Percentiles rank a stretch among this genome's conserved stretches.
phyloP scores from a whole-genome alignment of 495 filamentous ascomycete species.

The Aspergillus diversus region DNA sequence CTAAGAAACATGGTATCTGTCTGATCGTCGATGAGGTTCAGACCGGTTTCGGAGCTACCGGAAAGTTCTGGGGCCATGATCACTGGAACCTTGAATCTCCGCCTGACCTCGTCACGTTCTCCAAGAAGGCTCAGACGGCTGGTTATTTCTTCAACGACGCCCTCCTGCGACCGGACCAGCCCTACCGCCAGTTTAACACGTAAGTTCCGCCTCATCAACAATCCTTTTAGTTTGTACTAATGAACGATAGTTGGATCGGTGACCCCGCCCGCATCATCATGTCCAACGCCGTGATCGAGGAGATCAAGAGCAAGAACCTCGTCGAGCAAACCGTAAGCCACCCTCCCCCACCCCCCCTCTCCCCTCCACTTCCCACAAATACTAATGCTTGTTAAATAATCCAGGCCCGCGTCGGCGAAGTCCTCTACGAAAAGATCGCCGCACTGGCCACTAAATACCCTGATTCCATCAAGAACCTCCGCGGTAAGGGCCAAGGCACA shows the following conservation, averaged over 20 bases:
- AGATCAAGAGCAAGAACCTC: conserved; percentile 80
- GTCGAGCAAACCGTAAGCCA: conserved; percentile 74
- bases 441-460: conserved; percentile 59
- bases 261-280: conserved; percentile 89
- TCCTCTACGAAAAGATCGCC: too few relatives aligned
- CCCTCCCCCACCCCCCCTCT: too few relatives aligned
- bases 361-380: too few relatives aligned
- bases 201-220: too few relatives aligned
- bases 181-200: conserved; percentile 99
- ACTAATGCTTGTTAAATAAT: too few relatives aligned
- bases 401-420: too few relatives aligned
- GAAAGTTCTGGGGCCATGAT: conserved; percentile 99
- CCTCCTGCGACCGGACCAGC: conserved; percentile 90
- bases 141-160: conserved; percentile 95
- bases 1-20: conserved; percentile 80
- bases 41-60: conserved; percentile 90
- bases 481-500: conserved; percentile 93
- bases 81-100: conserved; percentile 87
- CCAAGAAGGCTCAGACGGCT: conserved; percentile 97
- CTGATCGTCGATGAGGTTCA: conserved; percentile 99
- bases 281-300: conserved; percentile 89
- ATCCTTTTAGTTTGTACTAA: too few relatives aligned
- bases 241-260: conserved; percentile 75
- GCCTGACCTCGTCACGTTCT: conserved; percentile 98
- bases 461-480: conserved; percentile 81